Evolutionary conservation across 140 eudicot species (phyloP), one percentile per base, ranked within the genome.

Genomic region (Flaveria floridana): DNA sequence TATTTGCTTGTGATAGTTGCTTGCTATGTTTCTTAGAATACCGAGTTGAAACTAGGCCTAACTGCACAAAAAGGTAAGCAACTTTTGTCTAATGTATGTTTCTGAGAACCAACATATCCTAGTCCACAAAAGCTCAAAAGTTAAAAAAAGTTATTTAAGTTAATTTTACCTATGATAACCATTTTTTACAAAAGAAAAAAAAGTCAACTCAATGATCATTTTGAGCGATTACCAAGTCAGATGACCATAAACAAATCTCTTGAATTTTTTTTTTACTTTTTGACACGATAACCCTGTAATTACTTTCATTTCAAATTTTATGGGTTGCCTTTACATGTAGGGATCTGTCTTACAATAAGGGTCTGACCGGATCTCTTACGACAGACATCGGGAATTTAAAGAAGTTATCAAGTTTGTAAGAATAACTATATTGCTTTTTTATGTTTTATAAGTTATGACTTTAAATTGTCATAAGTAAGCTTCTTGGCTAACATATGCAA

Each of bases 291-390:
- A 55, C 62, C 26, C 26, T 52, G 20, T 19, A 7, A 19, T 18
- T 19, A 56, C 34, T 2, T 65, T 15, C 8, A 37, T 19, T 18
- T 28, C 5, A 26, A 0, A 12, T 44, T 30, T 30, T 19, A 19
- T 20, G 14, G 44, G 19, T 48, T 19, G 59, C 53, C 68, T 26
- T 56, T 65, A 21, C 65, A 6, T 83, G 70, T 78, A 94, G 99
- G 87, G 99, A 90, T 82, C 82, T 94, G 14, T 94, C 99, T n/a
- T 94, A 81, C 82, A 94, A 94, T 78, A 71, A 62, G 79, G 95
- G 85, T 7, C 71, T 94, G 78, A 84, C 84, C 0, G 96, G 97
- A 72, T 59, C 97, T 74, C 89, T 94, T 84, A 87, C 92, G 67
- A 81, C 80, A 61, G 72, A 83, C 10, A 90, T 94, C 34, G 99